Conservation (phyloP, 208 protist genomes). For the Polymyxa betae region DNA sequence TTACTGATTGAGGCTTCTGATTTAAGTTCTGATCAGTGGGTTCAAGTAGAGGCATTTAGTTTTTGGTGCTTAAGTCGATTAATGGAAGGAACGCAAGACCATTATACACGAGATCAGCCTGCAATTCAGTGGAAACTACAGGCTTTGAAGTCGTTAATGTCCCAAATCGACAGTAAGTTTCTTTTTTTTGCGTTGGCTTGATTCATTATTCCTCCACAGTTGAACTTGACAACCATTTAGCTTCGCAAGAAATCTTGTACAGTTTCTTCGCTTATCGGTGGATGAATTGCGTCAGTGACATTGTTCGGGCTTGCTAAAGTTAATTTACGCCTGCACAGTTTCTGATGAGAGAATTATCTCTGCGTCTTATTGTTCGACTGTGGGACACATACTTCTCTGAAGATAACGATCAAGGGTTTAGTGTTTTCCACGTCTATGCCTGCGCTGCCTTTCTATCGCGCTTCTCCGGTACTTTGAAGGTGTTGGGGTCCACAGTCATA, state of each 20-base stretch:
- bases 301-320: not conserved
- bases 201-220: slow-evolving; percentile 69
- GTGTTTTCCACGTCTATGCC: slow-evolving; percentile 82
- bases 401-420: slow-evolving; percentile 69
- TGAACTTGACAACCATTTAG: slow-evolving; percentile 73
- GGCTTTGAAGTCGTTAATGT: slow-evolving; percentile 78
- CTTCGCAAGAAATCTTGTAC: slow-evolving; percentile 75
- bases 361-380: slow-evolving; percentile 78
- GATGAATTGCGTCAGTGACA: slow-evolving; percentile 74
- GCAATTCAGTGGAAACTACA: slow-evolving; percentile 84
- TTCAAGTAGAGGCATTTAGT: slow-evolving; percentile 82
- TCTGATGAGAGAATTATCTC: slow-evolving; percentile 80
- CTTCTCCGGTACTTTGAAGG: slow-evolving; percentile 70
- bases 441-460: slow-evolving; percentile 79
- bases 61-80: slow-evolving; percentile 85
- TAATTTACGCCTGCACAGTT: slow-evolving; percentile 63
- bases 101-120: slow-evolving; percentile 84
- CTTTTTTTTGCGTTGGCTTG: slow-evolving; percentile 28
- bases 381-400: slow-evolving; percentile 86
- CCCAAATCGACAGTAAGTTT: slow-evolving; percentile 71
- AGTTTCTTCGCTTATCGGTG: slow-evolving; percentile 73
- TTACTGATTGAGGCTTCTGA: not conserved
- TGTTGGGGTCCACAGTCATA: not conserved
- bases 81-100: slow-evolving; percentile 81
- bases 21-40: slow-evolving; percentile 13